These are phyloP conservation scores for Saccharomycopsis sp. DNA, from an alignment of 805 yeast genomes.

Conservation along the genomic window DNA sequence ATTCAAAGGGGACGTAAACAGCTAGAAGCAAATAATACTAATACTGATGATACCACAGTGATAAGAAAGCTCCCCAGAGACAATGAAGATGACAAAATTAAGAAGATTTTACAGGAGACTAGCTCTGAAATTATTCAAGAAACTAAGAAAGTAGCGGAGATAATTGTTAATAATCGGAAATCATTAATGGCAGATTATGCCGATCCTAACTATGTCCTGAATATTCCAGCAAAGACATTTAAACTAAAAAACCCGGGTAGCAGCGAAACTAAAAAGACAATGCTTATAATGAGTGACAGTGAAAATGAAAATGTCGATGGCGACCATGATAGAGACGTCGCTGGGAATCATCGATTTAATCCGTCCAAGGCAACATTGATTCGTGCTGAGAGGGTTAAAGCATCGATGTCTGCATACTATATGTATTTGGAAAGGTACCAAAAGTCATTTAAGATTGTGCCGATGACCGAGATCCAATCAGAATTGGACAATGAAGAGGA, in stretches of 20 bases:
- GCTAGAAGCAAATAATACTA: background rate
- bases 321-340: background rate
- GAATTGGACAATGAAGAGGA: background rate
- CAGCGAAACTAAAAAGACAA: too few relatives aligned
- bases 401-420: slow-evolving; percentile 11
- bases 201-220: slow-evolving; percentile 15
- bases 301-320: slow-evolving; percentile 1
- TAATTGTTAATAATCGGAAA: slow-evolving; percentile 11
- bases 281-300: too few relatives aligned
- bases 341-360: background rate
- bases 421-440: slow-evolving; percentile 12
- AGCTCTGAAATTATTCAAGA: slow-evolving; percentile 13
- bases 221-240: slow-evolving; percentile 17
- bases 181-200: slow-evolving; percentile 18
- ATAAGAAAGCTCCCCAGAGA: background rate
- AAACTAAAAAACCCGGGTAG: too few relatives aligned
- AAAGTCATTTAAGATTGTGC: slow-evolving; percentile 4
- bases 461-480: background rate
- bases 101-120: background rate
- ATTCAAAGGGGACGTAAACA: too few relatives aligned
- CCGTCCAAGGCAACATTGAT: slow-evolving; percentile 16
- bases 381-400: slow-evolving; percentile 16
- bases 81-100: background rate
- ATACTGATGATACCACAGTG: background rate
- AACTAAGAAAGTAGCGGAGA: slow-evolving; percentile 11